These are phyloP conservation scores for Gossypium lobatum DNA, from an alignment of 441 rosid species.

Conservation along the genomic window DNA sequence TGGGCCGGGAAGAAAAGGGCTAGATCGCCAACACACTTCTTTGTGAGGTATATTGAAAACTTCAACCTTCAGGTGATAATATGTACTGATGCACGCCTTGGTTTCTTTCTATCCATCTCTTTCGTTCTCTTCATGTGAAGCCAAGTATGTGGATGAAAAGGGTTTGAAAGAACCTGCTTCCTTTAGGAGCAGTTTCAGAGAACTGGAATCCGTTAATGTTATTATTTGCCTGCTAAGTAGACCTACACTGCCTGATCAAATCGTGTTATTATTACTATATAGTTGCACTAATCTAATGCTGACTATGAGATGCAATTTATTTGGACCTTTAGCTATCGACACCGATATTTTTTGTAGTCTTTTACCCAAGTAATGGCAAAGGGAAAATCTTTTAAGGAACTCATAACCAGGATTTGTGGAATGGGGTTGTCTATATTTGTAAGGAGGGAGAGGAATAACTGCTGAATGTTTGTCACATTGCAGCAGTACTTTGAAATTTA, in stretches of 20 bases:
- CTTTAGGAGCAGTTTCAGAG: background rate
- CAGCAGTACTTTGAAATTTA: too few relatives aligned
- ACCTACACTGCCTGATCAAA: background rate
- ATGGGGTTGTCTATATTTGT: too few relatives aligned
- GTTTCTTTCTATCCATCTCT: background rate
- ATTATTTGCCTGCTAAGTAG: background rate
- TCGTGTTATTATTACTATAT: too few relatives aligned
- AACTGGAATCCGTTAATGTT: background rate
- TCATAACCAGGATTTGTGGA: too few relatives aligned
- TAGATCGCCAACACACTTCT: slow-evolving; percentile 16
- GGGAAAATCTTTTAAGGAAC: too few relatives aligned
- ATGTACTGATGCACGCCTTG: background rate
- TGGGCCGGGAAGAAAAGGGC: slow-evolving; percentile 30
- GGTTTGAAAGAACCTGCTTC: background rate
- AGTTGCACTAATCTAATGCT: too few relatives aligned
- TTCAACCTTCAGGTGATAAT: background rate
- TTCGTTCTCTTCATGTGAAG: background rate
- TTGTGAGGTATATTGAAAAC: slow-evolving; percentile 11
- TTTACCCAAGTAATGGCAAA: too few relatives aligned
- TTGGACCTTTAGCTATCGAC: too few relatives aligned
- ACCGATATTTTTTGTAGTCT: too few relatives aligned
- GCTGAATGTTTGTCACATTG: too few relatives aligned
- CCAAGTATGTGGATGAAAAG: background rate
- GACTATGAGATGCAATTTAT: too few relatives aligned
- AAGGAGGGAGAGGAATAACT: too few relatives aligned